Evolutionary conservation across 2,329 filamentous ascomycete species (phyloP), one percentile per base, ranked within the genome.

Genomic region (Elsinoe necatrix): DNA sequence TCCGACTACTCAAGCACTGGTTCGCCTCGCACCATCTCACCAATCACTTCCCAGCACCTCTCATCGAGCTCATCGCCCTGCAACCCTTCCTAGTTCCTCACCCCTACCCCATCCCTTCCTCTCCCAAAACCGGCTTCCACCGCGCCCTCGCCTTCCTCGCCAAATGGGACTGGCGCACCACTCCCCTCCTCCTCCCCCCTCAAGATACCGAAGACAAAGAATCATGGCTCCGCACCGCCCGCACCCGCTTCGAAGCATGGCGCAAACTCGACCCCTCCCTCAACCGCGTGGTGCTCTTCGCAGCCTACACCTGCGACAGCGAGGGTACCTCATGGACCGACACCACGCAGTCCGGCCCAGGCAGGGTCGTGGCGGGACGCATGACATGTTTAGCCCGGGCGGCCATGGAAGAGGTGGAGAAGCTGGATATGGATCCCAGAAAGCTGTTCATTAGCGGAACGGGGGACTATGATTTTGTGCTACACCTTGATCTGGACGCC

Each of bases 1-100:
- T 96, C 60, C 84, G 92, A 16, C 76, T 97, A 1, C 78, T 87
- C 43, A 97, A 97, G 74, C 81, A 84, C 66, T 98, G 93, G 93
- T 93, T 95, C 70, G 80, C 82, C 61, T 79, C 80, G 1, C 93
- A 98, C 69, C 84, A 95, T 62, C 81, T 98, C 7, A 76, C 81
- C 3, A 79, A 78, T 12, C 87, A 96, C 68, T 78, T 97, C 63
- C 77, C 80, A 27, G 83, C 89, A 31, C 89, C 95, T 68, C 75
- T 95, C 45, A 80, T 96, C 59, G 93, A 98, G 72, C 80, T 98
- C 14, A 74, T 96, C 50, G 87, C 85, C 11, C 78, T 87, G 2
- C 84, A 84, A 54, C 82, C 83, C 14, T 98, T 97, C 73, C 75
- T 93, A 7, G 82, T 86, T 50, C 87, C 90, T 0, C 84, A 87